These are phyloP conservation scores for Pythium aquatile DNA, from an alignment of 352 stramenopile species.

Conservation along the genomic window DNA sequence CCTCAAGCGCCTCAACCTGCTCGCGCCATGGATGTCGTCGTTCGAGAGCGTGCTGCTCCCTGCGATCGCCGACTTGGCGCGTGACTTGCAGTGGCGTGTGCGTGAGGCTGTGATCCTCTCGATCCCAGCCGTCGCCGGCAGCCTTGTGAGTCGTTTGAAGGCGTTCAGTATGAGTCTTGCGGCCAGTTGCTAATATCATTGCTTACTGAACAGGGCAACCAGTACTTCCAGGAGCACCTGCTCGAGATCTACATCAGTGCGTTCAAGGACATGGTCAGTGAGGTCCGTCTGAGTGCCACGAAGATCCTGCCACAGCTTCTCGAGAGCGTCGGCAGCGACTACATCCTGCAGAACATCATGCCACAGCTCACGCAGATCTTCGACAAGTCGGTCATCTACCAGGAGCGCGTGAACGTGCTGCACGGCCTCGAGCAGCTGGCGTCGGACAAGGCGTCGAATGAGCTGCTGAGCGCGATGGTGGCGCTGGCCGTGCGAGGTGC, in stretches of 20 bases:
- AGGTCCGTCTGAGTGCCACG: slow-evolving; percentile 93
- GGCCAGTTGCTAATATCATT: no score
- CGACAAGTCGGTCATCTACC: slow-evolving; percentile 84
- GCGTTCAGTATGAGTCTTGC: no score
- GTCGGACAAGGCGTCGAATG: slow-evolving; percentile 66
- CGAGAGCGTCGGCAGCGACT: slow-evolving; percentile 77
- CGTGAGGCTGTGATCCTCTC: slow-evolving; percentile 90
- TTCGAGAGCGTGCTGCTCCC: slow-evolving; percentile 76
- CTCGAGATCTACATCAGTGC: slow-evolving; percentile 89
- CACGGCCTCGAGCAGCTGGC: slow-evolving; percentile 75
- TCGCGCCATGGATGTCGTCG: slow-evolving; percentile 89
- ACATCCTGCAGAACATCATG: slow-evolving; percentile 82
- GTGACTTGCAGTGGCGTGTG: slow-evolving; percentile 93
- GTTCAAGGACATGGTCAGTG: slow-evolving; percentile 92
- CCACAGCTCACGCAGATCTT: slow-evolving; percentile 78
- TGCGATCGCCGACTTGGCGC: slow-evolving; percentile 90
- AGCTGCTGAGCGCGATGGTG: slow-evolving; percentile 64
- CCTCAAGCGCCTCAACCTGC: slow-evolving; percentile 90
- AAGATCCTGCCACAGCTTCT: slow-evolving; percentile 80
- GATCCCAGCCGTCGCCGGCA: slow-evolving; percentile 90
- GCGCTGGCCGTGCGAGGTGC: slow-evolving; percentile 68
- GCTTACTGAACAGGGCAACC: slow-evolving; percentile 48
- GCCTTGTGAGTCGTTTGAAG: slow-evolving; percentile 59
- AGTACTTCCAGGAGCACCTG: slow-evolving; percentile 85
- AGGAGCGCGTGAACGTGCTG: slow-evolving; percentile 84